Percentiles rank a stretch among this genome's conserved stretches.
phyloP scores from a whole-genome alignment of 148 eudicot species.

The Vaccinium darrowii region DNA sequence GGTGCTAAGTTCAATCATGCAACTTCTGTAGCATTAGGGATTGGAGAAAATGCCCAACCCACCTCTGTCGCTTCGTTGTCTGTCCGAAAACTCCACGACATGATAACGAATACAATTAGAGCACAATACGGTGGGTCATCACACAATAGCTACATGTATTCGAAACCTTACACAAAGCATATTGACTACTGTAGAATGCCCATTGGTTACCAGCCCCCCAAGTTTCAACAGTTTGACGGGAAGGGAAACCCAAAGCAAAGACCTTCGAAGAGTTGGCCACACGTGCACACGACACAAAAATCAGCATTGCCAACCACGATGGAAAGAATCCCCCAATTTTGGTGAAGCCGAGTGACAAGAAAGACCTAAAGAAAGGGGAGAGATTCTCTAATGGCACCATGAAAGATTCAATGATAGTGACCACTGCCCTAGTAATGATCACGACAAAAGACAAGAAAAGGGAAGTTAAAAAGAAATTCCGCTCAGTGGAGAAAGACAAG shows the following conservation, averaged over 20 bases:
- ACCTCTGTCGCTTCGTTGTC: not conserved
- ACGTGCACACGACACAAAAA: not conserved
- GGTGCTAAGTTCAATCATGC: not conserved
- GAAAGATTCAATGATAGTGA: not conserved
- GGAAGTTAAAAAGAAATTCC: not conserved
- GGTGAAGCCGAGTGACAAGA: not conserved
- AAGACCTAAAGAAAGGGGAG: not conserved
- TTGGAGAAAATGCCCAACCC: not conserved
- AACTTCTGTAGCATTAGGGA: no score
- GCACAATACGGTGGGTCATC: no score
- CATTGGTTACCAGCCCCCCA: no score
- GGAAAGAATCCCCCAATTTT: not conserved
- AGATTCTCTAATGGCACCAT: not conserved
- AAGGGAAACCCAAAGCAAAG: not conserved
- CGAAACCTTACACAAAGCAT: no score
- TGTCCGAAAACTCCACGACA: not conserved
- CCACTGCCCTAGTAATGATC: not conserved
- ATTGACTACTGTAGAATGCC: no score
- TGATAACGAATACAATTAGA: no score
- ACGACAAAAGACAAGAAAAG: not conserved
- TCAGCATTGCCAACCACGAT: not conserved
- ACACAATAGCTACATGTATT: no score
- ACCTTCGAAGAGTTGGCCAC: slow-evolving; percentile 2
- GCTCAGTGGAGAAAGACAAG: not conserved
- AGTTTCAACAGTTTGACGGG: no score